Conservation (phyloP, 2,329 filamentous ascomycete genomes). For the Pseudogymnoascus verrucosus region DNA sequence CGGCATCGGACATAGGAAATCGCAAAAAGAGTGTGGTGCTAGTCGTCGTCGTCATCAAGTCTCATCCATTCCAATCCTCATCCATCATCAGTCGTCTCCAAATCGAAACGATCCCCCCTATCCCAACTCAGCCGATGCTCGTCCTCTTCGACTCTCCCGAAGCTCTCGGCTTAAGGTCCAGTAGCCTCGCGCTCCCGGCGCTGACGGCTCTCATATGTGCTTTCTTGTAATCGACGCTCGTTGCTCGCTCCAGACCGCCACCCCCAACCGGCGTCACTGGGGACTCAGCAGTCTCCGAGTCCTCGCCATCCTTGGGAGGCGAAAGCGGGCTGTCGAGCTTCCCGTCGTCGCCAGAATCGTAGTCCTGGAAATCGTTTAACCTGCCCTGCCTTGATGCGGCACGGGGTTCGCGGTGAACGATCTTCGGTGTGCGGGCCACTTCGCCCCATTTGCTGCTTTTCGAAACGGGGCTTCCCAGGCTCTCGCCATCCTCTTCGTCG, state of each 20-base stretch:
- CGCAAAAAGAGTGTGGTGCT: slow-evolving; percentile 27
- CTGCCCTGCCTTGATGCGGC: slow-evolving; percentile 55
- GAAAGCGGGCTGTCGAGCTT: slow-evolving; percentile 29
- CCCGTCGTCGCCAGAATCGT: slow-evolving; percentile 17
- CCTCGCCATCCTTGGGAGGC: slow-evolving; percentile 15
- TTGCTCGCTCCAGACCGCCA: slow-evolving; percentile 51
- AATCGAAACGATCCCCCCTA: background rate
- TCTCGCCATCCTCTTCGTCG: slow-evolving; percentile 49
- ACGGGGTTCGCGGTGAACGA: slow-evolving; percentile 53
- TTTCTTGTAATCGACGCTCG: slow-evolving; percentile 56
- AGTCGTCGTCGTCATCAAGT: slow-evolving; percentile 18
- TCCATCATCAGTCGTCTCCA: slow-evolving; percentile 6
- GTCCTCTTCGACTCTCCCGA: slow-evolving; percentile 44
- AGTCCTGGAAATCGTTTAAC: slow-evolving; percentile 22
- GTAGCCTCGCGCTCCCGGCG: slow-evolving; percentile 66
- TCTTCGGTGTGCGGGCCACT: slow-evolving; percentile 43
- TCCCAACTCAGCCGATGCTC: slow-evolving; percentile 18
- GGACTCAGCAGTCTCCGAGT: slow-evolving; percentile 13
- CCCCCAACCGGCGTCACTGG: background rate
- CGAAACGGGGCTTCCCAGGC: slow-evolving; percentile 19
- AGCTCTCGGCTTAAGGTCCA: slow-evolving; percentile 54
- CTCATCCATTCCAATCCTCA: slow-evolving; percentile 4
- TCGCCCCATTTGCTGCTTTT: slow-evolving; percentile 27
- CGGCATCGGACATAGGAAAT: slow-evolving; percentile 19
- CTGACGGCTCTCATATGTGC: slow-evolving; percentile 65